Evolutionary conservation across 2,329 filamentous ascomycete species (phyloP), one percentile per base, ranked within the genome.

Genomic region (Dothideomycetes sp.): DNA sequence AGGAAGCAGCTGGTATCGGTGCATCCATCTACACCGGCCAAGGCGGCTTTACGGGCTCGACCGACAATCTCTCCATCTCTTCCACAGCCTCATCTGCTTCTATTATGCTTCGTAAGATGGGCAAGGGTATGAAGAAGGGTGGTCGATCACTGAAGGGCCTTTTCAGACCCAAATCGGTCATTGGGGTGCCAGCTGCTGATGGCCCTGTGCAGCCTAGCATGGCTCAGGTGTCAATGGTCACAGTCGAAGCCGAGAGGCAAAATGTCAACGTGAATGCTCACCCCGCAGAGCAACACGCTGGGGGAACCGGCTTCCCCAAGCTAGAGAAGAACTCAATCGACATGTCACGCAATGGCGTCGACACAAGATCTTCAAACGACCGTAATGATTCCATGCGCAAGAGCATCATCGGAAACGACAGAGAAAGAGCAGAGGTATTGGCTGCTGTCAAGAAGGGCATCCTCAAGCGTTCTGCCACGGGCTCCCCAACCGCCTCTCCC

Each of bases 51-150:
- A 76, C 80, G 12, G 83, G 86, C 11, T 98, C 91, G 4, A 96
- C 86, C 0, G 91, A 98, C 62, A 96, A 96, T 51, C 65, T 98
- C 31, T 93, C 86, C 11, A 86, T 93, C 48, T 89, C 84, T 1
- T 93, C 86, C 4, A 93, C 85, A 8, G 85, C 85, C 15, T 93
- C 86, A 5, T 93, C 85, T 15, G 85, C 85, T 23, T 93, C 86
- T 20, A 79, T 93, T 53, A 93, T 93, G 85, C 83, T 98, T 50
- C 80, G 91, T 39, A 98, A 98, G 68, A 98, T 98, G 91, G 91
- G 91, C 42, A 86, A 87, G 49, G 88, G 89, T n/a, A 83, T 96
- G 78, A 96, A 94, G 73, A 93, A 91, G 64, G 82, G 86, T 37
- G 83, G 82, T 13, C 76, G 88, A 33, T 95, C 88, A 17, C 76